Percentiles rank a stretch among this genome's conserved stretches.
Conservation (phyloP, 2,329 filamentous ascomycete species). For the Fusarium floridanum region DNA sequence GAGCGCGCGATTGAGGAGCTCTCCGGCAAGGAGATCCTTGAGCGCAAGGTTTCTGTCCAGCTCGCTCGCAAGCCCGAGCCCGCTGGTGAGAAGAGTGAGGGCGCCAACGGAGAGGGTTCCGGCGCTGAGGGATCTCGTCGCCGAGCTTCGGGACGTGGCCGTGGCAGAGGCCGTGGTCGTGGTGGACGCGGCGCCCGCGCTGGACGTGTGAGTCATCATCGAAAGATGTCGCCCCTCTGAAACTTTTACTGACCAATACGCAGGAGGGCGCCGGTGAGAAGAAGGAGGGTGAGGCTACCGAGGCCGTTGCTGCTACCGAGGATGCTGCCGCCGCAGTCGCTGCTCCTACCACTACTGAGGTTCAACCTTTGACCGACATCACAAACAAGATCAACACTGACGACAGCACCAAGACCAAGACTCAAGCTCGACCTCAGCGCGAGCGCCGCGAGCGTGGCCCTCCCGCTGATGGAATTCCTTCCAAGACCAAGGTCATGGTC, state of each 20-base stretch:
- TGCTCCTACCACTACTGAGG: slow-evolving; percentile 64
- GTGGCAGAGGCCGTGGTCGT: slow-evolving; percentile 78
- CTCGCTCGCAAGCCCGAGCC: slow-evolving; percentile 97
- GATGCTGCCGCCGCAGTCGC: slow-evolving; percentile 58
- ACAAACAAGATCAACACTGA: slow-evolving; percentile 71
- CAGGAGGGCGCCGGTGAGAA: slow-evolving; percentile 57
- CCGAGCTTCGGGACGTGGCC: slow-evolving; percentile 73
- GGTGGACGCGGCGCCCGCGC: slow-evolving; percentile 74
- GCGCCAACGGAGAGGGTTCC: slow-evolving; percentile 79
- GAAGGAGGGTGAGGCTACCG: slow-evolving; percentile 60
- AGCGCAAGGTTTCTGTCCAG: slow-evolving; percentile 99
- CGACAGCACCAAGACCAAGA: slow-evolving; percentile 71
- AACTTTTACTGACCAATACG: slow-evolving; percentile 19
- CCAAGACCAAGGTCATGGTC: slow-evolving; percentile 99
- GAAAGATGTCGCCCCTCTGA: not conserved
- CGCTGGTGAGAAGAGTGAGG: slow-evolving; percentile 80
- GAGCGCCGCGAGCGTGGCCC: slow-evolving; percentile 87
- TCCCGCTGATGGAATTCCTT: slow-evolving; percentile 95
- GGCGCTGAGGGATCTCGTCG: slow-evolving; percentile 76
- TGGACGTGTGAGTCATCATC: slow-evolving; percentile 57
- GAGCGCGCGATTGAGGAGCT: slow-evolving; percentile 96
- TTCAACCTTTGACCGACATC: slow-evolving; percentile 71
- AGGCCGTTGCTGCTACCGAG: slow-evolving; percentile 59
- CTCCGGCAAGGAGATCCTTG: slow-evolving; percentile 96
- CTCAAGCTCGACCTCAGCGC: slow-evolving; percentile 66